Evolutionary conservation across 2,329 filamentous ascomycete genomes (phyloP).

Genomic region (Tolypocladium tropicale): DNA sequence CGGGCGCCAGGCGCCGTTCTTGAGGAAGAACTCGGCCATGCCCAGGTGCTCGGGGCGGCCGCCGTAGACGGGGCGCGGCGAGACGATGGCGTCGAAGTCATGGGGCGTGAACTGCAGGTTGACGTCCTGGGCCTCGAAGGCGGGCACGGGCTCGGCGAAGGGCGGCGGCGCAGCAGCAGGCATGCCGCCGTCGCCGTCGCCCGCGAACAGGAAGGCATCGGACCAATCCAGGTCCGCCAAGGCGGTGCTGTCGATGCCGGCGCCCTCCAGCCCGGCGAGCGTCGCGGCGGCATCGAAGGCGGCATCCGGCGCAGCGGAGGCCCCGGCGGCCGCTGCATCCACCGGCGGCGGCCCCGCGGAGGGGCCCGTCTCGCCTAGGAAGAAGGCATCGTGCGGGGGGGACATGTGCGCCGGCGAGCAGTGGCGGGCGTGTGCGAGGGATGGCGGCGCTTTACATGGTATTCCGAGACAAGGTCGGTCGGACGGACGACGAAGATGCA

Average conservation of each 20-base stretch:
- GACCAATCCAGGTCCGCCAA: constrained; percentile 5
- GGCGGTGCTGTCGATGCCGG: neutral
- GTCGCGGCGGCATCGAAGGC: neutral
- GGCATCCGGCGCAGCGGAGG: neutral
- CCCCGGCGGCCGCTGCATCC: neutral
- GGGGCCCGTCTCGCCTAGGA: constrained; percentile 2
- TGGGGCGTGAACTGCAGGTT: neutral
- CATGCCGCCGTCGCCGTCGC: neutral
- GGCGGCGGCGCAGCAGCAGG: neutral
- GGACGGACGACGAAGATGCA: neutral
- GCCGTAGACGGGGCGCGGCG: neutral
- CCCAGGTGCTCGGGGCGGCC: constrained; percentile 6
- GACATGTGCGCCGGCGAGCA: constrained; percentile 2
- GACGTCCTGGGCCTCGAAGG: neutral
- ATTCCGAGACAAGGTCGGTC: neutral
- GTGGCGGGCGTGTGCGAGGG: neutral
- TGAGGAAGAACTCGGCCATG: constrained; percentile 26
- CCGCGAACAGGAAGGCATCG: constrained; percentile 3
- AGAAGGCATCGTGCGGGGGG: constrained; percentile 1
- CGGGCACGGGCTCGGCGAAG: neutral
- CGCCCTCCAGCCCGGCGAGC: neutral
- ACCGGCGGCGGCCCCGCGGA: neutral
- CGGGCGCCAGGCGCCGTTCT: constrained; percentile 31
- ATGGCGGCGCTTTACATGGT: neutral
- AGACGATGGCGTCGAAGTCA: neutral